phyloP scores from a whole-genome alignment of 1,284 basidiomycete species.

The Malassezia dermatis region DNA sequence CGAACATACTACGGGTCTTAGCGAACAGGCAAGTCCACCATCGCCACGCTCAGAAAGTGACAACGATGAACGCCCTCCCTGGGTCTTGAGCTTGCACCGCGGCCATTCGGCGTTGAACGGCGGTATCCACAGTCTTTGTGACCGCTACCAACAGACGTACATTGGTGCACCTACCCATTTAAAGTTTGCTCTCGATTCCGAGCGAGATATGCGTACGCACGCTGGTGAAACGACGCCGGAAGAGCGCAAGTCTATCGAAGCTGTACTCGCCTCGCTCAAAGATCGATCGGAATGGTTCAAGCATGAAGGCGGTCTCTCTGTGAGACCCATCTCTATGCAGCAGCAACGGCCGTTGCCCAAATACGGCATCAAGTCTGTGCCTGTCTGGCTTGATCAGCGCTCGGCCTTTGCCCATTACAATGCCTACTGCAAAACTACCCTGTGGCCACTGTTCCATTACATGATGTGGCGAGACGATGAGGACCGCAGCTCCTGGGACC shows the following conservation, averaged over 20 bases:
- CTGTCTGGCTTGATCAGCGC: conserved; percentile 83
- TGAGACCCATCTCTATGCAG: conserved; percentile 21
- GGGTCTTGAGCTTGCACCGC: conserved; percentile 70
- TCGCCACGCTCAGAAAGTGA: not conserved
- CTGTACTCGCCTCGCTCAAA: conserved; percentile 37
- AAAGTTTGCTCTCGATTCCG: conserved; percentile 44
- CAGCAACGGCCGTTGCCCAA: conserved; percentile 18
- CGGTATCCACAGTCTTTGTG: conserved; percentile 72
- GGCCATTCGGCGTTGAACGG: conserved; percentile 93
- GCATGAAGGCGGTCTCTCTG: conserved; percentile 27
- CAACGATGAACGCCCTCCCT: conserved; percentile 48
- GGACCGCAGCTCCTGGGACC: conserved; percentile 56
- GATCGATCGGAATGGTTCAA: conserved; percentile 31
- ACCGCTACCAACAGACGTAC: conserved; percentile 76
- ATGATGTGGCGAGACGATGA: conserved; percentile 85
- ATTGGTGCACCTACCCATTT: conserved; percentile 91
- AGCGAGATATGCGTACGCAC: conserved; percentile 33
- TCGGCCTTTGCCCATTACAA: conserved; percentile 80
- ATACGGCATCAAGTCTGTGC: conserved; percentile 58
- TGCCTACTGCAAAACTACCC: conserved; percentile 91
- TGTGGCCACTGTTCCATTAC: conserved; percentile 98
- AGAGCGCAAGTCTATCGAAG: conserved; percentile 40
- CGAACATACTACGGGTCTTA: conserved; percentile 12
- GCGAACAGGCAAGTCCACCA: conserved; percentile 15
- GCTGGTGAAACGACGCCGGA: conserved; percentile 28